phyloP scores from a whole-genome alignment of 805 yeast genomes.

The Monosporozyma solicola region DNA sequence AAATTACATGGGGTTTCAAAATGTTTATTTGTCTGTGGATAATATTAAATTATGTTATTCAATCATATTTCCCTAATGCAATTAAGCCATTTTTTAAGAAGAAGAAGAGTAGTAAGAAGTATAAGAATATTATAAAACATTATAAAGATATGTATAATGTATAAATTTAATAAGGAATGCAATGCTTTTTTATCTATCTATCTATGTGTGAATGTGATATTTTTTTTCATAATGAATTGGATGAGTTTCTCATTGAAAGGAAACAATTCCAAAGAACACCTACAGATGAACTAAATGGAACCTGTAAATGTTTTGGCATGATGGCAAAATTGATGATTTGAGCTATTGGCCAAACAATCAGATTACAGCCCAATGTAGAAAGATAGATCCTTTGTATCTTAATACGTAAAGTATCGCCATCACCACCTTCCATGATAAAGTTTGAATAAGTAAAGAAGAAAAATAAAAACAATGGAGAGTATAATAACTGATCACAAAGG shows the following conservation, averaged over 20 bases:
- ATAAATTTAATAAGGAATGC: not conserved
- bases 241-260: constrained; percentile 69
- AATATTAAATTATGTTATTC: constrained; percentile 38
- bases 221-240: constrained; percentile 16
- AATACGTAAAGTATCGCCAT: constrained; percentile 48
- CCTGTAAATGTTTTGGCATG: constrained; percentile 68
- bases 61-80: constrained; percentile 28
- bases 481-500: constrained; percentile 79
- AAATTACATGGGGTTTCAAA: constrained; percentile 44
- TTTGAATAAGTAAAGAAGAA: constrained; percentile 81
- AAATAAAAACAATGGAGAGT: constrained; percentile 77
- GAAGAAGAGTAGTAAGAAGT: constrained; percentile 31
- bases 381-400: constrained; percentile 62
- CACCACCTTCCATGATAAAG: constrained; percentile 67
- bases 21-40: constrained; percentile 40
- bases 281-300: constrained; percentile 79
- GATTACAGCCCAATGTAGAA: constrained; percentile 57
- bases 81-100: constrained; percentile 30
- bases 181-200: not conserved
- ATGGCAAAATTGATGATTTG: constrained; percentile 66
- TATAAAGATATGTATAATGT: constrained; percentile 2
- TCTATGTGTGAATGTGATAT: not conserved
- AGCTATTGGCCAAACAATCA: constrained; percentile 74
- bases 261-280: constrained; percentile 95
- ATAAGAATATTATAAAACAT: constrained; percentile 26